Evolutionary conservation across 768 basidiomycete genomes (phyloP).

Genomic region (Lactarius evosmus): DNA sequence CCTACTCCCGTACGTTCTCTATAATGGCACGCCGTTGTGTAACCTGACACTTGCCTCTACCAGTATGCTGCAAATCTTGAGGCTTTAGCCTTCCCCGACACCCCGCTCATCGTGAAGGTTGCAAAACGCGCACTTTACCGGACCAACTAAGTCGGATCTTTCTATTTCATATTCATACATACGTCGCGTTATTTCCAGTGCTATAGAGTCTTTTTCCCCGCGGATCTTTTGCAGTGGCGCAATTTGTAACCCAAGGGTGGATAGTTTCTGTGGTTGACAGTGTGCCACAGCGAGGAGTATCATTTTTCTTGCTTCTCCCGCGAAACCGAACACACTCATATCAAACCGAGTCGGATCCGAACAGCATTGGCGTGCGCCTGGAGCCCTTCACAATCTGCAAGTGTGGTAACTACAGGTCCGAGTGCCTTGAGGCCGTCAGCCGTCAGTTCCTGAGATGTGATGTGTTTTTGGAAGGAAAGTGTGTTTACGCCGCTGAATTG

Average conservation of each 20-base stretch:
- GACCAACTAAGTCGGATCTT: conserved; percentile 57
- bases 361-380: conserved; percentile 97
- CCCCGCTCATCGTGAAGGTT: conserved; percentile 86
- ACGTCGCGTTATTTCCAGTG: conserved; percentile 25
- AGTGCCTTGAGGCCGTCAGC: conserved; percentile 67
- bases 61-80: conserved; percentile 93
- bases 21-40: conserved; percentile 14
- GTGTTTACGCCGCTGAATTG: conserved; percentile 99
- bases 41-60: conserved; percentile 9
- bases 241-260: background rate
- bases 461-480: conserved; percentile 96
- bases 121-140: conserved; percentile 91
- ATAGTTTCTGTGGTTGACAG: background rate
- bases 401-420: conserved; percentile 82
- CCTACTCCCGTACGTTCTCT: conserved; percentile 82
- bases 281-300: background rate
- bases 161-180: conserved; percentile 19
- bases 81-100: conserved; percentile 90
- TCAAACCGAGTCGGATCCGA: conserved; percentile 60
- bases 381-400: conserved; percentile 94
- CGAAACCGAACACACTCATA: background rate
- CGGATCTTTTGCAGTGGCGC: background rate
- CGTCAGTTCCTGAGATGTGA: conserved; percentile 94
- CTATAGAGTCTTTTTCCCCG: conserved; percentile 21
- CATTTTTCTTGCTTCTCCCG: background rate